phyloP scores from a whole-genome alignment of 176 grass and related monocot genomes.

The Raddia guianensis region DNA sequence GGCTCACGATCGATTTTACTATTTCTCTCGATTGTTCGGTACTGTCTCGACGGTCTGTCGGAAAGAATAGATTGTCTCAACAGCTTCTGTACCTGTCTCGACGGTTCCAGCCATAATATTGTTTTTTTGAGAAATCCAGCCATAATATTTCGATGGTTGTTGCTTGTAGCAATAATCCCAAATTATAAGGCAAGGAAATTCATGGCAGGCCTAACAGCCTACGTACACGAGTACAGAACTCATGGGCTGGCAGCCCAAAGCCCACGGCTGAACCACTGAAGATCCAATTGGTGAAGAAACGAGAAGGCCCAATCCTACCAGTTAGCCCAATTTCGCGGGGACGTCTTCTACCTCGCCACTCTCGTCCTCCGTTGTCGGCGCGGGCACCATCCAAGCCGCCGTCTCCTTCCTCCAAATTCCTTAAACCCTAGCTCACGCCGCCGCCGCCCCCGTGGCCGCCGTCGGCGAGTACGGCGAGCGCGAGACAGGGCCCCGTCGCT shows the following conservation, averaged over 20 bases:
- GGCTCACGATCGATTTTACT: no score
- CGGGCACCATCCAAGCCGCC: not conserved
- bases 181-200: not conserved
- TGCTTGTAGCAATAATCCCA: no score
- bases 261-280: not conserved
- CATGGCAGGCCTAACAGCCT: not conserved
- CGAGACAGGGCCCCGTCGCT: not conserved
- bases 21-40: no score
- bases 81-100: no score
- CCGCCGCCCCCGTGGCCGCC: not conserved
- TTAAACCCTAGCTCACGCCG: slow-evolving; percentile 46
- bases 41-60: no score
- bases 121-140: no score
- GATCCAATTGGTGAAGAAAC: not conserved
- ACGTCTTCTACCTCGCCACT: not conserved
- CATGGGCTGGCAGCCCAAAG: not conserved
- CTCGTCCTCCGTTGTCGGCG: not conserved
- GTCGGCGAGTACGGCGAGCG: not conserved
- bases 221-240: not conserved
- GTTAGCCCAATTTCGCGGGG: not conserved
- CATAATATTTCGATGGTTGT: no score
- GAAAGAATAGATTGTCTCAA: no score
- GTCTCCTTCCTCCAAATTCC: not conserved
- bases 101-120: no score
- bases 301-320: not conserved